Evolutionary conservation across 192 early-diverging fungal species (phyloP).

Genomic region (Chytriomyces sp.): DNA sequence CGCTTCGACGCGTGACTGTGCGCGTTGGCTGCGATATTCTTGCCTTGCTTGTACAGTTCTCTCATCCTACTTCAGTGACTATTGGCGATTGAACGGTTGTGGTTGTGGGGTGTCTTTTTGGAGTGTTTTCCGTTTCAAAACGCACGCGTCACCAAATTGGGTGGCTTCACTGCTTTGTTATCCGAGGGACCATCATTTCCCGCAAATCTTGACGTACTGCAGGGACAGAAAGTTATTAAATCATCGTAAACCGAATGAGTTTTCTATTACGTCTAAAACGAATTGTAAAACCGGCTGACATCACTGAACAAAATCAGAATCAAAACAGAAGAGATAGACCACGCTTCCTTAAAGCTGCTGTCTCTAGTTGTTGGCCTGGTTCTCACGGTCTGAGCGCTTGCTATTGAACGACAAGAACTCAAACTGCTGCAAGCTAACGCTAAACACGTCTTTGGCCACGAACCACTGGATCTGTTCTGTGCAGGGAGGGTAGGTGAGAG

Average conservation of each 20-base stretch:
- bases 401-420: too few relatives aligned
- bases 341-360: too few relatives aligned
- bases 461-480: too few relatives aligned
- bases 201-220: not conserved
- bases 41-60: constrained; percentile 13
- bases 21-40: not conserved
- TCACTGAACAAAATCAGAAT: too few relatives aligned
- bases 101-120: not conserved
- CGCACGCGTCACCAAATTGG: not conserved
- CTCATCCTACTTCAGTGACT: not conserved
- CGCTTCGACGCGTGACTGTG: not conserved
- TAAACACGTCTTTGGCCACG: too few relatives aligned
- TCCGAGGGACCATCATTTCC: not conserved
- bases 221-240: not conserved
- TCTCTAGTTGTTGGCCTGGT: too few relatives aligned
- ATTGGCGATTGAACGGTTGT: not conserved
- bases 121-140: not conserved
- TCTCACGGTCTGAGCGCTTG: too few relatives aligned
- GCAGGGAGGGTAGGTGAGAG: too few relatives aligned
- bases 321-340: too few relatives aligned
- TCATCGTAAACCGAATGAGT: not conserved
- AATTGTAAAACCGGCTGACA: too few relatives aligned
- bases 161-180: not conserved
- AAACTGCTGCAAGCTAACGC: too few relatives aligned
- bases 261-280: not conserved